These are phyloP conservation scores for Crithidia expoeki DNA, from an alignment of 208 protist genomes.

Conservation along the genomic window DNA sequence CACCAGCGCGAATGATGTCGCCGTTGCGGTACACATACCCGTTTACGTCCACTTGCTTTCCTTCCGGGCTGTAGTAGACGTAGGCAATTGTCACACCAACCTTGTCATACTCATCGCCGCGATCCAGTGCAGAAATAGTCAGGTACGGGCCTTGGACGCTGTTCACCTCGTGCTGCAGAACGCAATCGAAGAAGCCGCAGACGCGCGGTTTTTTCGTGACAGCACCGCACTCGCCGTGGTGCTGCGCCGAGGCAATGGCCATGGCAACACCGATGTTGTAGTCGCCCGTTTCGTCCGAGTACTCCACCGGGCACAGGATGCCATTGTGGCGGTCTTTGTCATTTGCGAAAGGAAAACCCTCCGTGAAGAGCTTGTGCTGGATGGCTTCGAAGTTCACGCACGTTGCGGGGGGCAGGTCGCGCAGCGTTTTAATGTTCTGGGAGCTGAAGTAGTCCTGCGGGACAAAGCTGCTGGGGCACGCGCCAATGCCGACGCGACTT, in stretches of 20 bases:
- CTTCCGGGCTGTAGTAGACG: slow-evolving; percentile 78
- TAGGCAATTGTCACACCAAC: slow-evolving; percentile 90
- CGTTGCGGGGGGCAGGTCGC: slow-evolving; percentile 61
- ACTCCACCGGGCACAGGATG: slow-evolving; percentile 74
- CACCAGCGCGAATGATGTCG: slow-evolving; percentile 89
- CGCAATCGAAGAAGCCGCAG: slow-evolving; percentile 93
- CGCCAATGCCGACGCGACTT: slow-evolving; percentile 91
- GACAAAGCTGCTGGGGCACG: slow-evolving; percentile 89
- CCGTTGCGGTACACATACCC: slow-evolving; percentile 83
- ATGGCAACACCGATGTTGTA: slow-evolving; percentile 93
- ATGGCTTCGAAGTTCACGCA: slow-evolving; percentile 90
- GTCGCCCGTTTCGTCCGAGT: slow-evolving; percentile 72
- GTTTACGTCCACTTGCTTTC: slow-evolving; percentile 62
- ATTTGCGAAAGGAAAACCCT: slow-evolving; percentile 50
- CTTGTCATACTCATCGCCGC: slow-evolving; percentile 92
- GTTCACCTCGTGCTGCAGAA: slow-evolving; percentile 92
- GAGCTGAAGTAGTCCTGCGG: slow-evolving; percentile 90
- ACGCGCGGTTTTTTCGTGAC: slow-evolving; percentile 91
- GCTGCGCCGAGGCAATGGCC: slow-evolving; percentile 72
- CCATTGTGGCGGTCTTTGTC: slow-evolving; percentile 70
- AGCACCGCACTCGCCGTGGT: slow-evolving; percentile 90
- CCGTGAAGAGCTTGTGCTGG: slow-evolving; percentile 64
- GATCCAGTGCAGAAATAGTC: slow-evolving; percentile 92
- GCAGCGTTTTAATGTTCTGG: slow-evolving; percentile 81
- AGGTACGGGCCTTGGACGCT: slow-evolving; percentile 88